These are phyloP conservation scores for Phytopythium helicoides DNA, from an alignment of 352 stramenopile genomes.

Conservation along the genomic window DNA sequence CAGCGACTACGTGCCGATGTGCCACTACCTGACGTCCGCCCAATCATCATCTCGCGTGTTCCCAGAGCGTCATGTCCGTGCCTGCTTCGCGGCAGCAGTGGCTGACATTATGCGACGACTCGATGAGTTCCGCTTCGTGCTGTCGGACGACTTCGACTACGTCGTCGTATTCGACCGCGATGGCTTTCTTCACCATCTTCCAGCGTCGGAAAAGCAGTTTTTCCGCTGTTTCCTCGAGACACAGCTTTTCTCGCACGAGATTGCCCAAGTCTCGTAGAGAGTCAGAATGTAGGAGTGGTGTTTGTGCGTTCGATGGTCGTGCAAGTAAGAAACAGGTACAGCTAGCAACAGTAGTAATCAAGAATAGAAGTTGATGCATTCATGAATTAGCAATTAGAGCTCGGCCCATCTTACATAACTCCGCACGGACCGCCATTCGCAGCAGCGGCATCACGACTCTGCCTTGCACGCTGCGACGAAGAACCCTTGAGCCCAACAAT, in stretches of 20 bases:
- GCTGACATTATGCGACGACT: conserved; percentile 51
- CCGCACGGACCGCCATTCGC: conserved; percentile 1
- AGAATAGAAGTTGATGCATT: conserved; percentile 1
- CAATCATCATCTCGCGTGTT: conserved; percentile 33
- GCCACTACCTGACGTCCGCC: conserved; percentile 21
- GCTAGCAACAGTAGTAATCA: not conserved
- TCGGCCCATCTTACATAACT: conserved; percentile 3
- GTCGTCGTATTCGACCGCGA: conserved; percentile 84
- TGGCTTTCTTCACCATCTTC: conserved; percentile 58
- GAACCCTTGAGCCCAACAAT: not conserved
- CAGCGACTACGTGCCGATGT: conserved; percentile 74
- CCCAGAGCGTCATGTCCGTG: conserved; percentile 53
- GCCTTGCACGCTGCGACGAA: conserved; percentile 1
- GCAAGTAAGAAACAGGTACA: not conserved
- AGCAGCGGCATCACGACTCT: conserved; percentile 3
- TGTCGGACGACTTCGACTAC: conserved; percentile 86
- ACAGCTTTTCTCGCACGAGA: conserved; percentile 84
- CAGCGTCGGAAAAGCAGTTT: conserved; percentile 54
- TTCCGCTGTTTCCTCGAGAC: conserved; percentile 83
- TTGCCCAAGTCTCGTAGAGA: conserved; percentile 50
- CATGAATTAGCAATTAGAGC: too few species aligned
- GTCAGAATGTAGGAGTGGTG: not conserved
- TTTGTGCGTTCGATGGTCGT: not conserved
- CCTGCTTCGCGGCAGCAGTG: conserved; percentile 53
- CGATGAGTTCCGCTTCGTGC: conserved; percentile 79